These are phyloP conservation scores for Phaeosphaeriaceae sp. DNA, from an alignment of 2,329 filamentous ascomycete species.

Conservation along the genomic window DNA sequence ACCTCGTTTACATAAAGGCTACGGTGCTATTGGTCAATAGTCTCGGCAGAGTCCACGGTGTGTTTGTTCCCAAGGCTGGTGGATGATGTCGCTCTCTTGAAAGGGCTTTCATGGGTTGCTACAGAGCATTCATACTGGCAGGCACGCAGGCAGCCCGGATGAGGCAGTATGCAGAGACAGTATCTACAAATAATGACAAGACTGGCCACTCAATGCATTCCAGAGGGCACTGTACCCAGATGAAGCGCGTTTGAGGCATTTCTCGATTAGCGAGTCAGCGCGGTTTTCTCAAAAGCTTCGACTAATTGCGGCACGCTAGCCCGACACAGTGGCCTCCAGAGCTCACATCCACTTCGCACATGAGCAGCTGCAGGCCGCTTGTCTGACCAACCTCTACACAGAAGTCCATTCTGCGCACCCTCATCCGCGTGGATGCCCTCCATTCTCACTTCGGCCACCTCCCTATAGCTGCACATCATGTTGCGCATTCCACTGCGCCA, in stretches of 20 bases:
- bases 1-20: conserved; percentile 15
- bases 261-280: conserved; percentile 19
- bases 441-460: conserved; percentile 24
- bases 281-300: conserved; percentile 9
- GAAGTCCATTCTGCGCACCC: conserved; percentile 27
- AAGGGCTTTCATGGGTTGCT: not conserved
- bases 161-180: too few species aligned
- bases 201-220: too few species aligned
- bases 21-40: conserved; percentile 17
- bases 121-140: too few species aligned
- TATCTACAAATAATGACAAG: too few species aligned
- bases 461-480: conserved; percentile 60
- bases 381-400: conserved; percentile 1
- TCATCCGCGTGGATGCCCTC: conserved; percentile 41
- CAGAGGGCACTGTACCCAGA: too few species aligned
- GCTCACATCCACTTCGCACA: conserved; percentile 22
- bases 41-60: not conserved
- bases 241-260: conserved; percentile 27
- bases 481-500: conserved; percentile 72
- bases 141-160: too few species aligned
- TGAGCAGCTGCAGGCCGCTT: conserved; percentile 20
- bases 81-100: not conserved
- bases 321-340: conserved; percentile 22
- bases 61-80: not conserved
- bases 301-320: conserved; percentile 21